phyloP scores from a whole-genome alignment of 768 basidiomycete species.

The Mycena haematopus region DNA sequence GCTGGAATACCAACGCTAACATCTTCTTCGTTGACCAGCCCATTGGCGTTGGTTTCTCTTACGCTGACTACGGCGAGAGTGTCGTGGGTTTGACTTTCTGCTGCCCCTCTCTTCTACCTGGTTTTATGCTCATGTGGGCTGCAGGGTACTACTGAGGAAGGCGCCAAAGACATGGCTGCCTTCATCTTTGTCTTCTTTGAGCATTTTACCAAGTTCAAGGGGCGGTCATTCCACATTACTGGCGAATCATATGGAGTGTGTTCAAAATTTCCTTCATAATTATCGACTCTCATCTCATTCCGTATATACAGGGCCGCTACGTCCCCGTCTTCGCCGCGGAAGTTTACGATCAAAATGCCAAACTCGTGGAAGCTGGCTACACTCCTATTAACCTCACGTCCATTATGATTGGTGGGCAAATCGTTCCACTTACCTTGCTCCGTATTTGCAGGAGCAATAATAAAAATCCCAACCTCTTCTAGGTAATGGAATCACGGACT shows the following conservation, averaged over 20 bases:
- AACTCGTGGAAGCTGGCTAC: constrained; percentile 46
- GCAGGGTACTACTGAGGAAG: constrained; percentile 3
- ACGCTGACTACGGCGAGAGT: constrained; percentile 67
- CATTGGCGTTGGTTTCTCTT: constrained; percentile 65
- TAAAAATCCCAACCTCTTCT: constrained; percentile 13
- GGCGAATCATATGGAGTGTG: constrained; percentile 62
- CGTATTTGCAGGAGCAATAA: background rate
- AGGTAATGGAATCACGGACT: constrained; percentile 55
- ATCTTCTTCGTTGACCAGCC: constrained; percentile 71
- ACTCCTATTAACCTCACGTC: constrained; percentile 57
- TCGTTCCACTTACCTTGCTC: background rate
- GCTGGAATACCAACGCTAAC: constrained; percentile 74
- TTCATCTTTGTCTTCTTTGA: constrained; percentile 80
- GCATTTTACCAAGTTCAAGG: constrained; percentile 73
- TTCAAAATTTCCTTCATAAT: constrained; percentile 1
- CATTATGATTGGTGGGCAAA: constrained; percentile 49
- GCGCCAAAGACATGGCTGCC: constrained; percentile 63
- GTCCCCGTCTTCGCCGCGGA: constrained; percentile 56
- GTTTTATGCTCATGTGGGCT: background rate
- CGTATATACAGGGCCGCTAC: constrained; percentile 50
- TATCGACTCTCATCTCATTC: background rate
- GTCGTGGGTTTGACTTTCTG: constrained; percentile 39
- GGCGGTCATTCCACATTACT: constrained; percentile 66
- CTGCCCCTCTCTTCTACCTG: background rate
- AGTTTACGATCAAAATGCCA: constrained; percentile 54